Evolutionary conservation across 2,329 filamentous ascomycete species (phyloP).

Genomic region (Dendryphion nanum): DNA sequence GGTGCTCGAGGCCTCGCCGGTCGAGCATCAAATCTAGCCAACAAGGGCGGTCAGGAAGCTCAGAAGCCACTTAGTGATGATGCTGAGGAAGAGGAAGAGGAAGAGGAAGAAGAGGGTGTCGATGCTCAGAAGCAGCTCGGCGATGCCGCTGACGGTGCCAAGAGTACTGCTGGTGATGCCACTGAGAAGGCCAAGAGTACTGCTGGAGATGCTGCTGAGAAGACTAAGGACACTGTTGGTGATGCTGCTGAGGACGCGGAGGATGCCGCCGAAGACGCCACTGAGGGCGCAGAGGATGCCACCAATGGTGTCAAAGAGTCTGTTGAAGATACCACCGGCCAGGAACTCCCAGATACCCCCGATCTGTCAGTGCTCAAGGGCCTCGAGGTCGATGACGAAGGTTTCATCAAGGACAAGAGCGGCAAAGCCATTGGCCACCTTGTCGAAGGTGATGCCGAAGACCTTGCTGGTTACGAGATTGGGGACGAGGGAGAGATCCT

Average conservation of each 20-base stretch:
- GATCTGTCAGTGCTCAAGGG: conserved; percentile 50
- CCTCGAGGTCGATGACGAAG: conserved; percentile 55
- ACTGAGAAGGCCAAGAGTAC: conserved; percentile 27
- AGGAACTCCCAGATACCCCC: conserved; percentile 40
- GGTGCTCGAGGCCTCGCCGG: conserved; percentile 48
- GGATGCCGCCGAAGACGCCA: conserved; percentile 15
- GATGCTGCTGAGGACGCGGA: conserved; percentile 23
- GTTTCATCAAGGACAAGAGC: conserved; percentile 51
- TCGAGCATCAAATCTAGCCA: conserved; percentile 47
- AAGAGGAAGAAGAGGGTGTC: conserved; percentile 38
- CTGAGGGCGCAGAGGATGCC: conserved; percentile 14
- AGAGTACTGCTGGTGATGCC: conserved; percentile 30
- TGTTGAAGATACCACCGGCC: conserved; percentile 24
- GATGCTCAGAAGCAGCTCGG: conserved; percentile 32
- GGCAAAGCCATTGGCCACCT: conserved; percentile 51
- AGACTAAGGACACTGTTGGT: conserved; percentile 26
- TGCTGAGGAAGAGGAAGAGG: too few relatives aligned
- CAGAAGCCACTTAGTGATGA: too few relatives aligned
- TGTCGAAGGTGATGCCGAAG: conserved; percentile 53
- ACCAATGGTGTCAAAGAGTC: conserved; percentile 21
- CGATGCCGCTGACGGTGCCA: conserved; percentile 18
- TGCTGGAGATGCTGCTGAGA: conserved; percentile 28
- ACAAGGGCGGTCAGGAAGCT: conserved; percentile 42
- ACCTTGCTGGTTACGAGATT: conserved; percentile 52
- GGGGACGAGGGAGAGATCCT: conserved; percentile 57